Evolutionary conservation across 495 filamentous ascomycete genomes (phyloP), one percentile per base, ranked within the genome.

Genomic region (Hypoxylon fragiforme): DNA sequence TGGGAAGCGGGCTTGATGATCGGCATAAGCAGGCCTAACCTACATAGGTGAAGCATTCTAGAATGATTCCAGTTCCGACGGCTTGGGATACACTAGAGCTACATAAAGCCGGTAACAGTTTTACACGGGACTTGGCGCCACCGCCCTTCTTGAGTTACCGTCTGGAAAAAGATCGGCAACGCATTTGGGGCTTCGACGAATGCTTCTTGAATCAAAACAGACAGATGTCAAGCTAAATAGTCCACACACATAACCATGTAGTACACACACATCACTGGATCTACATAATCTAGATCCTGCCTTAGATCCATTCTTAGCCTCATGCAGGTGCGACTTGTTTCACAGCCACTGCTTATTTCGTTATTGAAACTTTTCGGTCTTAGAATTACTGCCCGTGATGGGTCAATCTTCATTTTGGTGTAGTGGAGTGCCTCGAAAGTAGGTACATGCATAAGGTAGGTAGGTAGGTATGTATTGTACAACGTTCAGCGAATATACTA

Each of bases 31-130:
- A n/a, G n/a, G n/a, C n/a, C n/a, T n/a, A n/a, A n/a, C n/a, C n/a
- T n/a, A n/a, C n/a, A n/a, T n/a, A n/a, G n/a, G n/a, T n/a, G n/a
- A 32, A 26, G 42, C 49, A 38, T 60, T 60, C 57, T 60, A 55
- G 57, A 60, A 60, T 34, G 7, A 32, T 54, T 60, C 57, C n/a
- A 37, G n/a, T n/a, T n/a, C n/a, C n/a, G n/a, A n/a, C n/a, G n/a
- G n/a, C n/a, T n/a, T n/a, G n/a, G n/a, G n/a, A n/a, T n/a, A n/a
- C n/a, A n/a, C n/a, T n/a, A n/a, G n/a, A n/a, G n/a, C n/a, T n/a
- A n/a, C n/a, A n/a, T n/a, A n/a, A n/a, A n/a, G n/a, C n/a, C n/a
- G n/a, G n/a, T n/a, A n/a, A n/a, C n/a, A n/a, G n/a, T n/a, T n/a
- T n/a, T n/a, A n/a, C n/a, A n/a, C 36, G 45, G 14, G 20, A 44